Conservation (phyloP, 441 rosid species). For the Lepidium campestre region DNA sequence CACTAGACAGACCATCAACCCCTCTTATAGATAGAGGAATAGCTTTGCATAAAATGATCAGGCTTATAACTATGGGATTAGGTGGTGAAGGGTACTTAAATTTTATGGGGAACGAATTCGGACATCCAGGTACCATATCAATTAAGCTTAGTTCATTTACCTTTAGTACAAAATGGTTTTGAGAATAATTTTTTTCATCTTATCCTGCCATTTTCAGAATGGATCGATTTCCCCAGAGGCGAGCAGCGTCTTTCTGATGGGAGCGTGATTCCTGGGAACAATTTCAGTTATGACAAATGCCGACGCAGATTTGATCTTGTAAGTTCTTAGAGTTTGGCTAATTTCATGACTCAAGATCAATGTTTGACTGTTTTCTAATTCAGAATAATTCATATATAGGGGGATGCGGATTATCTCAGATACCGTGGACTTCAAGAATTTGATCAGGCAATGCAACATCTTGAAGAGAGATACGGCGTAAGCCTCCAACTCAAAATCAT, state of each 20-base stretch:
- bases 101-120: slow-evolving; percentile 99
- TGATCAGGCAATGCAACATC: slow-evolving; percentile 93
- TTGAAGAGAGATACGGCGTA: slow-evolving; percentile 74
- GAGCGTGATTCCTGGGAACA: slow-evolving; percentile 59
- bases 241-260: slow-evolving; percentile 76
- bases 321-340: slow-evolving; percentile 22
- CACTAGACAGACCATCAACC: slow-evolving; percentile 79
- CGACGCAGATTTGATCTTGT: slow-evolving; percentile 96
- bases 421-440: slow-evolving; percentile 93
- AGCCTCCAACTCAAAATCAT: slow-evolving; percentile 25
- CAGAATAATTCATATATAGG: slow-evolving; percentile 35
- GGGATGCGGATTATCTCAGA: slow-evolving; percentile 77
- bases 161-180: background rate
- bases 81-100: slow-evolving; percentile 99
- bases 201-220: slow-evolving; percentile 49
- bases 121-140: slow-evolving; percentile 77
- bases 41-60: slow-evolving; percentile 96
- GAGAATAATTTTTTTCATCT: background rate
- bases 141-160: background rate
- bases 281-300: slow-evolving; percentile 85
- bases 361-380: slow-evolving; percentile 12
- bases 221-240: slow-evolving; percentile 97
- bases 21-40: slow-evolving; percentile 93
- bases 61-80: slow-evolving; percentile 92
- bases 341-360: background rate